Evolutionary conservation across 805 yeast genomes (phyloP), one percentile per base, ranked within the genome.

Genomic region (Debaryomyces hansenii): DNA sequence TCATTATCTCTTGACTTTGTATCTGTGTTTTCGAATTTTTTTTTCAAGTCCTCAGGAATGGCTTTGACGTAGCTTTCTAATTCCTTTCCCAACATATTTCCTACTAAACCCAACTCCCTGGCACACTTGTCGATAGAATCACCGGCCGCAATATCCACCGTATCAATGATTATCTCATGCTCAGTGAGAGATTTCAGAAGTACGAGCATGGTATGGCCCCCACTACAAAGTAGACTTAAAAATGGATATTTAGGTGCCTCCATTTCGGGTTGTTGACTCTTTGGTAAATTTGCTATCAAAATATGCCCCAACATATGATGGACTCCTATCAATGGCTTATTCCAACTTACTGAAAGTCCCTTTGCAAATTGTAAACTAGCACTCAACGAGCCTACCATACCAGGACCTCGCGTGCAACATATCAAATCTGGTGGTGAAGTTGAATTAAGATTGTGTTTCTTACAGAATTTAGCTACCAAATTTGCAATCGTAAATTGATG

Each of bases 221-320:
- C 99, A 56, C 95, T 85, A 14, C 84, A 91, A 27, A 94, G 67
- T 20, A 94, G 69, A 55, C 91, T 87, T 12, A 89, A 55, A 53
- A 87, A 89, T 2, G 95, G 95, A 54, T 71, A 86, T 14, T 60
- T 43, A 0, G 88, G 87, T 0, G 42, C 66, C 57, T 18, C 61
- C 67, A 61, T 82, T 62, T 42, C 90, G 63, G 1, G 90, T 83
- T 52, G 57, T 45, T 46, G 44, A 24, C 44, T 29, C 41, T 62
- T 59, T 3, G 70, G 63, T 31, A 72, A 54, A 15, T 55, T 58
- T 0, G 74, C 63, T 0, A 88, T 74, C 24, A 94, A 63, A 4
- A 94, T 69, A 67, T 94, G 99, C 0, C 96, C 99, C 41, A 92
- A 72, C 99, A 94, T 92, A 59, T 94, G 99, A 62, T 94, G 96